Evolutionary conservation across 164 flowering plant genomes (phyloP).

Genomic region (Vitis rotundifolia): DNA sequence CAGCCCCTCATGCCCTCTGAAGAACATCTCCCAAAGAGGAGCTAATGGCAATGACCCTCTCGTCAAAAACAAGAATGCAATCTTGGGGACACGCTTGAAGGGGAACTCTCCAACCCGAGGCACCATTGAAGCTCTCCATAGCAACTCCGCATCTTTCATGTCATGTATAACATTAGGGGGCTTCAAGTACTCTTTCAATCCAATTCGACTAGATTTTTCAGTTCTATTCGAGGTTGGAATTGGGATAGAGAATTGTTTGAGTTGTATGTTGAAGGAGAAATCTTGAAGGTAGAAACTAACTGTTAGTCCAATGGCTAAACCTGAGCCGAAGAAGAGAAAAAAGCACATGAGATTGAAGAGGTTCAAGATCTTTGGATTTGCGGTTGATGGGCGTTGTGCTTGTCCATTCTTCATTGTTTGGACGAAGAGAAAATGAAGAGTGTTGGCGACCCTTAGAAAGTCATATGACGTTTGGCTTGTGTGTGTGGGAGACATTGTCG

Average conservation of each 20-base stretch:
- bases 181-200: constrained; percentile 11
- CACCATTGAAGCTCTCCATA: constrained; percentile 38
- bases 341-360: constrained; percentile 20
- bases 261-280: constrained; percentile 10
- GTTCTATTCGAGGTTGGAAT: not conserved
- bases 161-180: constrained; percentile 21
- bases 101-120: constrained; percentile 17
- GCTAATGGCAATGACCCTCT: constrained; percentile 28
- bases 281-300: constrained; percentile 17
- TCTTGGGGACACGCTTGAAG: constrained; percentile 19
- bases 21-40: constrained; percentile 45
- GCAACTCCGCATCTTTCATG: constrained; percentile 31
- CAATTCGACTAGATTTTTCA: not conserved
- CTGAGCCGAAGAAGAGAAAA: constrained; percentile 33
- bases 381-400: not conserved
- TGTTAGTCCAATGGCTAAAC: constrained; percentile 33
- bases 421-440: not conserved
- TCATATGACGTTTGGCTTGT: not conserved
- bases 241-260: constrained; percentile 1
- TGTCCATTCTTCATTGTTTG: constrained; percentile 5
- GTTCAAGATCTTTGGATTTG: constrained; percentile 9
- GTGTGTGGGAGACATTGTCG: not conserved
- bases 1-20: constrained; percentile 35
- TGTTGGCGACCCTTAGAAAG: not conserved
- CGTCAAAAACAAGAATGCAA: constrained; percentile 42